These are phyloP conservation scores for Xerocomellus chrysenteron DNA, from an alignment of 768 basidiomycete species.

Conservation along the genomic window DNA sequence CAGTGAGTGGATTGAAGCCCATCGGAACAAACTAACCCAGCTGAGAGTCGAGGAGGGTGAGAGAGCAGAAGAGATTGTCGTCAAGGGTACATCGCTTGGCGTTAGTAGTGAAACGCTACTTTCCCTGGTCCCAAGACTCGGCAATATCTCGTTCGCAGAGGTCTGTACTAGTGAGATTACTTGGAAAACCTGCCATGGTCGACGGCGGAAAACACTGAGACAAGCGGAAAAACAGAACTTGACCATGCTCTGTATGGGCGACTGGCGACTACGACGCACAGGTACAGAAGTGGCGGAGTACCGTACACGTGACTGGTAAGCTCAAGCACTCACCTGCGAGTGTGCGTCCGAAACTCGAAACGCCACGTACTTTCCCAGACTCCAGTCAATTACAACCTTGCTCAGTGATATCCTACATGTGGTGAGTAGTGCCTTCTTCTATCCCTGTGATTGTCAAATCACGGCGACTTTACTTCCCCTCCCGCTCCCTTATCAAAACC, in stretches of 20 bases:
- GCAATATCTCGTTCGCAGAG: not conserved
- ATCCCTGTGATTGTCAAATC: not conserved
- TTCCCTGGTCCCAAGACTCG: no score
- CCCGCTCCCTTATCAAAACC: slow-evolving; percentile 34
- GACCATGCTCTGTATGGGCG: no score
- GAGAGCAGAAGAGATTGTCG: not conserved
- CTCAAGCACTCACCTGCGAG: not conserved
- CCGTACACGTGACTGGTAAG: not conserved
- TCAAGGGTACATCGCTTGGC: not conserved
- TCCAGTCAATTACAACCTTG: not conserved
- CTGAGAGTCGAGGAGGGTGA: not conserved
- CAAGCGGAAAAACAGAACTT: no score
- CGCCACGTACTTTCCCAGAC: not conserved
- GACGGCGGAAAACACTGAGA: no score
- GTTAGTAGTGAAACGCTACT: not conserved
- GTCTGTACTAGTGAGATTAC: not conserved
- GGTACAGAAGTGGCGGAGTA: no score
- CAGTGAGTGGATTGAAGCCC: not conserved
- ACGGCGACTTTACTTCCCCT: not conserved
- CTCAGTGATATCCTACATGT: slow-evolving; percentile 6
- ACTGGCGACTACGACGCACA: no score
- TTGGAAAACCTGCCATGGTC: not conserved
- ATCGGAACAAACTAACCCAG: not conserved
- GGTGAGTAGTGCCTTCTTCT: not conserved
- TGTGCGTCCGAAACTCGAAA: not conserved